Evolutionary conservation across 73 alveolate genomes (phyloP).

Genomic region (Paramecium sonneborni): DNA sequence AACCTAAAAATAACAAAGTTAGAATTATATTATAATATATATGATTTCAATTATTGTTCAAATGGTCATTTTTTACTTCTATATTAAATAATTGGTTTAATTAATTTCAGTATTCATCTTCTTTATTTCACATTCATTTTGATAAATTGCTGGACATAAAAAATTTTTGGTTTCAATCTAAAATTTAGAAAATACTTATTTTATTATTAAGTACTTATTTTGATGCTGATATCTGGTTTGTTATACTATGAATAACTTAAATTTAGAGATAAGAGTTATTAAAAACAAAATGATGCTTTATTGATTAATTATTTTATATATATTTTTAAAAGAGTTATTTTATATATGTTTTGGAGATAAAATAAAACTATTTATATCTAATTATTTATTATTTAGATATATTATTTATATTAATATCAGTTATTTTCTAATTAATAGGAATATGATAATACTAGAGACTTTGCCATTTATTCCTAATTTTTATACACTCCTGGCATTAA

Average conservation of each 20-base stretch:
- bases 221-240: neutral
- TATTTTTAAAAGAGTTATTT: neutral
- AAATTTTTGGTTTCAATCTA: neutral
- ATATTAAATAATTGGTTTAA: neutral
- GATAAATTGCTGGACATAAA: neutral
- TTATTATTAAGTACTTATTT: neutral
- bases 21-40: neutral
- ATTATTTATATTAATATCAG: neutral
- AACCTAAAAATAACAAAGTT: no score
- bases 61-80: neutral
- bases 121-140: neutral
- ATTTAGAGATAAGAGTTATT: neutral
- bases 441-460: constrained; percentile 73
- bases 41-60: neutral
- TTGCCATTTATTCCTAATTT: constrained; percentile 75
- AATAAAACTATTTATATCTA: neutral
- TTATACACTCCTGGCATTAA: constrained; percentile 92
- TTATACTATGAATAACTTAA: neutral
- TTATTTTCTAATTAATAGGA: constrained; percentile 41
- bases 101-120: neutral
- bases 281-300: no score
- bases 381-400: neutral
- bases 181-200: neutral
- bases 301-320: no score
- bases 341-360: neutral